These are phyloP conservation scores for Ceratobasidium sp. DNA, from an alignment of 1,284 basidiomycete genomes.

Conservation along the genomic window DNA sequence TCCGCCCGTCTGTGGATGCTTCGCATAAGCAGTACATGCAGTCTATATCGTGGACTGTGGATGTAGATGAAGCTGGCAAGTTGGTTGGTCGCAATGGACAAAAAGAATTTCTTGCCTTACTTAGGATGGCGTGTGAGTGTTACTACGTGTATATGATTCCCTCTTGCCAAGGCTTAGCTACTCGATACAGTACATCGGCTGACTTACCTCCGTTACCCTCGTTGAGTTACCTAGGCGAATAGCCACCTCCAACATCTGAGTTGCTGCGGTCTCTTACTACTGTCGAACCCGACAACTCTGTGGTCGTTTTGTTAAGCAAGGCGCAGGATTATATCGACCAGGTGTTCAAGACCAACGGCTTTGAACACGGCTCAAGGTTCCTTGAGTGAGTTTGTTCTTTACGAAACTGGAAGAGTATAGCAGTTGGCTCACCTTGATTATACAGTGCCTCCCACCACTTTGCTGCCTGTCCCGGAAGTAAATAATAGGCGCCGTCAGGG, in stretches of 20 bases:
- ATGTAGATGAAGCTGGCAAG: background rate
- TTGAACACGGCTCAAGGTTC: background rate
- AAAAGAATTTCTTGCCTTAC: background rate
- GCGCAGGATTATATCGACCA: background rate
- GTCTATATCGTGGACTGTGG: background rate
- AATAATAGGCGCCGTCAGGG: constrained; percentile 3
- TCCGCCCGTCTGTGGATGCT: background rate
- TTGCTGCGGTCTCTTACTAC: background rate
- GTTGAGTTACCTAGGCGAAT: background rate
- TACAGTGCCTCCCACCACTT: background rate
- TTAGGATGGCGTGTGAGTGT: background rate
- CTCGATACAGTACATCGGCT: background rate
- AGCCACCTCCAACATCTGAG: background rate
- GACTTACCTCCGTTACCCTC: background rate
- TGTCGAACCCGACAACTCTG: background rate
- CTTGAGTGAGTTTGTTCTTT: background rate
- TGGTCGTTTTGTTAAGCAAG: background rate
- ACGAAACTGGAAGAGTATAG: background rate
- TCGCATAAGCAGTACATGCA: background rate
- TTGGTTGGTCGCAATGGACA: background rate
- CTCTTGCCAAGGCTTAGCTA: background rate
- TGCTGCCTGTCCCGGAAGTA: background rate
- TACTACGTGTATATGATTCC: background rate
- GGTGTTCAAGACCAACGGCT: background rate
- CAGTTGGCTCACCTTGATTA: no score